Base-by-base conservation (phyloP, 257 asterid genomes). In the Ophiorrhiza pumila region DNA sequence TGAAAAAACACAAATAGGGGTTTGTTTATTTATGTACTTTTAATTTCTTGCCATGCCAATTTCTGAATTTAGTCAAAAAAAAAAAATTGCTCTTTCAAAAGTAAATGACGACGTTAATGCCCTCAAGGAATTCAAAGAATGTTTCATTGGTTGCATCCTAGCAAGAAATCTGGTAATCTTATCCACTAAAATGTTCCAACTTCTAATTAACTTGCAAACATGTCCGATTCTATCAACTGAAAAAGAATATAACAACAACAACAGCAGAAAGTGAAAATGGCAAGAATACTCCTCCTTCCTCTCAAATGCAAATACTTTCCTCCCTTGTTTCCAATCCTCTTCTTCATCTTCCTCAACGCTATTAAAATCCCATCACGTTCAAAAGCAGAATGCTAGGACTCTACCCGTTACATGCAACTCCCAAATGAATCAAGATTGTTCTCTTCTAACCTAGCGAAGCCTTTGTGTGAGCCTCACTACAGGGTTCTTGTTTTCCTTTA, bases 161-260 rank as follows among this genome's bases (percentile, higher is more conserved):
- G 65, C 71, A 74, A 78, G 87, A 88, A 84, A 87, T 86, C 91
- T 71, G 43, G 79, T 29, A 73, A 88, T 79, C 97, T 90, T 90
- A 92, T 90, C 97, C 81, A 81, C 71, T 69, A 53, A 75, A 31
- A 45, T 35, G 32, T 62, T 47, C 78, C 50, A 69, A 62, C 18
- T 20, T 34, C n/a, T n/a, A n/a, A n/a, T 34, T 80, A 82, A 76
- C 52, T 76, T 79, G 85, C 83, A 87, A 85, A 83, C 37, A 73
- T 77, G 29, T 77, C 72, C 78, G 64, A 71, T 79, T 83, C 83
- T 74, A n/a, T n/a, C n/a, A n/a, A n/a, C n/a, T n/a, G n/a, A n/a
- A n/a, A n/a, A n/a, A 50, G 43, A 31, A 25, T 22, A 5, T n/a
- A n/a, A n/a, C n/a, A n/a, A n/a, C n/a, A 57, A 57, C 32, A 57